Conservation (phyloP, 2,329 filamentous ascomycete species). For the Tolypocladium amazonense region DNA sequence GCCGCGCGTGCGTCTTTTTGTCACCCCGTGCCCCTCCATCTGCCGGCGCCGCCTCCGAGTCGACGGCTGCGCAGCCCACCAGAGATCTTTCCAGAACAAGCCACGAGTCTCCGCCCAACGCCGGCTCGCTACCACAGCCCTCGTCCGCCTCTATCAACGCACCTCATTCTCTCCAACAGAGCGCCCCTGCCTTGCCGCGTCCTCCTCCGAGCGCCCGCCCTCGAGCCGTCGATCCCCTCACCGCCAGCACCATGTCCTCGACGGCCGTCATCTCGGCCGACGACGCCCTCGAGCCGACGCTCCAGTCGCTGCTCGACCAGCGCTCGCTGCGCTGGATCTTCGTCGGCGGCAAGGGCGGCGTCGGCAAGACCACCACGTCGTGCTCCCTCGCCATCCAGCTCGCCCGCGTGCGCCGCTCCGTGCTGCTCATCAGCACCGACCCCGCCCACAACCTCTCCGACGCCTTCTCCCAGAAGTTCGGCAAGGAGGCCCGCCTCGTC, state of each 20-base stretch:
- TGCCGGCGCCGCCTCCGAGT: neutral
- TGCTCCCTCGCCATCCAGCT: constrained; percentile 98
- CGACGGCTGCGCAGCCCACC: neutral
- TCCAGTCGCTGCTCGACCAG: constrained; percentile 92
- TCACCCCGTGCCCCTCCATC: neutral
- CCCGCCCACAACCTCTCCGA: constrained; percentile 97
- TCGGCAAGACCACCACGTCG: constrained; percentile 98
- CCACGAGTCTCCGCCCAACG: neutral
- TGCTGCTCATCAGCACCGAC: constrained; percentile 96
- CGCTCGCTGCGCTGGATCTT: constrained; percentile 97
- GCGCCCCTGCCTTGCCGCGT: too few species aligned
- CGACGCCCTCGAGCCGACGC: constrained; percentile 78
- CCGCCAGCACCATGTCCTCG: constrained; percentile 26
- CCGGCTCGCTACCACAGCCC: neutral
- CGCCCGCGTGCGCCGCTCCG: constrained; percentile 85
- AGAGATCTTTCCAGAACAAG: neutral
- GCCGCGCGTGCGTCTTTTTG: neutral
- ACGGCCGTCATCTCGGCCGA: constrained; percentile 35
- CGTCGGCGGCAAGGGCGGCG: constrained; percentile 94
- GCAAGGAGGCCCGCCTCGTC: constrained; percentile 90
- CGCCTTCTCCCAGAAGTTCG: constrained; percentile 97
- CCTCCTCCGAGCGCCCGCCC: neutral
- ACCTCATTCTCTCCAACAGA: neutral
- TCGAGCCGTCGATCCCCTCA: neutral
- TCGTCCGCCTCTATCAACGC: neutral